phyloP scores from a whole-genome alignment of 306 rosid genomes.

The Sphenostylis stenocarpa region DNA sequence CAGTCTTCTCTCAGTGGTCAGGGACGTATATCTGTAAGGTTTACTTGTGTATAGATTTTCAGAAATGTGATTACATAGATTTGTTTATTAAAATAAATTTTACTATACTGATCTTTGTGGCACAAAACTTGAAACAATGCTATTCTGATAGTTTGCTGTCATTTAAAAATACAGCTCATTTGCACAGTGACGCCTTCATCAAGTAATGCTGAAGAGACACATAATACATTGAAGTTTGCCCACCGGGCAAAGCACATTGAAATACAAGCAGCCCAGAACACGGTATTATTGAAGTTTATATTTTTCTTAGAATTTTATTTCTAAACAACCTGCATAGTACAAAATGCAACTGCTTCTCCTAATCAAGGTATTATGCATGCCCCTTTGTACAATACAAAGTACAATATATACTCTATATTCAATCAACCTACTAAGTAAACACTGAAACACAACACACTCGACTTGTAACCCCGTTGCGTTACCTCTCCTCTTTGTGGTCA shows the following conservation, averaged over 20 bases:
- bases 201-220: slow-evolving; percentile 94
- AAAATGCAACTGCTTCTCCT: not conserved
- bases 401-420: not conserved
- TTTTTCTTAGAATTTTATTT: not conserved
- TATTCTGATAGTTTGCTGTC: slow-evolving; percentile 31
- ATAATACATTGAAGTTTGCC: slow-evolving; percentile 93
- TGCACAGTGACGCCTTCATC: slow-evolving; percentile 99
- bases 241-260: slow-evolving; percentile 96
- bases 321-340: not conserved
- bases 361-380: not conserved
- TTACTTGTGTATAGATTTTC: slow-evolving; percentile 35
- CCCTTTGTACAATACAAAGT: not conserved
- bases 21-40: slow-evolving; percentile 95
- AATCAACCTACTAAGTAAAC: not conserved
- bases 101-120: slow-evolving; percentile 20
- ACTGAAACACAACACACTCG: not conserved
- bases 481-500: not conserved
- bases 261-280: slow-evolving; percentile 95
- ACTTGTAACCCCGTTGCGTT: not conserved
- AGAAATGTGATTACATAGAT: slow-evolving; percentile 10
- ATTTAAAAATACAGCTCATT: slow-evolving; percentile 74
- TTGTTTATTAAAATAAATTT: slow-evolving; percentile 12
- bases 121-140: slow-evolving; percentile 20
- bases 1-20: slow-evolving; percentile 98
- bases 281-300: slow-evolving; percentile 43